Conservation (phyloP, 73 alveolate species). For the Stentor coeruleus region DNA sequence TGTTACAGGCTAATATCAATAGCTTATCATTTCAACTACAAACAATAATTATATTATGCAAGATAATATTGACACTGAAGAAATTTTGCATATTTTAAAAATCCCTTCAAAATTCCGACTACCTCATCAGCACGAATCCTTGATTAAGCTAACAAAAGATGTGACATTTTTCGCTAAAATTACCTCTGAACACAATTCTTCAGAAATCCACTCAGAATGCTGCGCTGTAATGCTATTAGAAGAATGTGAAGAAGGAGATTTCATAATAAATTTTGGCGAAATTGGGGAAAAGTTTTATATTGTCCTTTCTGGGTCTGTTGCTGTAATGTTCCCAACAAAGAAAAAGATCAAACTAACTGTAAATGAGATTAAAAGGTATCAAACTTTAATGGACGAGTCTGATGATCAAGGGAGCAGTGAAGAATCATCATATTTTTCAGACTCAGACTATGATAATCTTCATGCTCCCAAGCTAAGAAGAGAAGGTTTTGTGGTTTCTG, state of each 20-base stretch:
- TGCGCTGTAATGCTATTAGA: conserved; percentile 25
- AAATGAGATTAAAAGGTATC: neutral
- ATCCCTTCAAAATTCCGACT: neutral
- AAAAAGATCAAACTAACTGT: conserved; percentile 8
- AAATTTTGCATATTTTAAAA: neutral
- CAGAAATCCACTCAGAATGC: conserved; percentile 1
- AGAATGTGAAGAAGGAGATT: conserved; percentile 32
- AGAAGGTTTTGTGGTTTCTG: neutral
- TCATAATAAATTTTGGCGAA: conserved; percentile 65
- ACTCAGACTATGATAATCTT: neutral
- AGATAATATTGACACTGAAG: neutral
- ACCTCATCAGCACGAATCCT: neutral
- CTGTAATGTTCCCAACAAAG: conserved; percentile 54
- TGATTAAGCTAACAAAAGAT: neutral
- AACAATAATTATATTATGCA: neutral
- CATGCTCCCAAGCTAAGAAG: neutral
- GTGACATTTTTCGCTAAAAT: neutral
- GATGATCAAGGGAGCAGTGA: neutral
- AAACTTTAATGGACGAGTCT: neutral
- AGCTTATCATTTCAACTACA: too few species aligned
- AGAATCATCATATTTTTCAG: neutral
- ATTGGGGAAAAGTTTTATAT: conserved; percentile 71
- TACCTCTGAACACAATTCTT: conserved; percentile 2
- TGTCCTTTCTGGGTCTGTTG: conserved; percentile 60
- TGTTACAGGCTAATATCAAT: too few species aligned